phyloP scores from a whole-genome alignment of 805 yeast species.

The Pichia occidentalis region DNA sequence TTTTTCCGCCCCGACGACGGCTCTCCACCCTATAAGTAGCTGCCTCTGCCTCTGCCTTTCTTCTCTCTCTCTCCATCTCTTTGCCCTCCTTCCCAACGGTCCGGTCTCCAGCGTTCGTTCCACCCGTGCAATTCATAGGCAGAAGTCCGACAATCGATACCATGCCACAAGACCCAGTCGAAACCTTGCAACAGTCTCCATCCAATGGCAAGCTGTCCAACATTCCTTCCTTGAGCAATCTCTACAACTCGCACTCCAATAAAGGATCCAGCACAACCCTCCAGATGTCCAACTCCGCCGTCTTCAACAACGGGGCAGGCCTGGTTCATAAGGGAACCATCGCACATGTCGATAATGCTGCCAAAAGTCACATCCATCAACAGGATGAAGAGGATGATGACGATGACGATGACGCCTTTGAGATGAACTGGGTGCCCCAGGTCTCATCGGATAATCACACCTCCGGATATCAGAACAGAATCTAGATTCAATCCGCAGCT shows the following conservation, averaged over 20 bases:
- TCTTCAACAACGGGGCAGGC: constrained; percentile 6
- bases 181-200: background rate
- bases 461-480: constrained; percentile 4
- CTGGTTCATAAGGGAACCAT: constrained; percentile 9
- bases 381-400: background rate
- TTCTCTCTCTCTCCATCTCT: too few species aligned
- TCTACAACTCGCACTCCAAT: constrained; percentile 9
- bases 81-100: too few species aligned
- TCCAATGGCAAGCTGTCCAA: background rate
- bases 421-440: constrained; percentile 11
- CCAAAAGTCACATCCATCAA: background rate
- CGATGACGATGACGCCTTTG: constrained; percentile 8
- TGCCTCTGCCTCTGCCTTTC: too few species aligned
- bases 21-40: too few species aligned
- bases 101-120: too few species aligned
- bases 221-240: constrained; percentile 5
- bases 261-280: constrained; percentile 8
- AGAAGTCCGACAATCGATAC: background rate
- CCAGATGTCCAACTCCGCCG: constrained; percentile 4
- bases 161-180: constrained; percentile 8
- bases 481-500: background rate
- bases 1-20: too few species aligned
- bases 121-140: too few species aligned
- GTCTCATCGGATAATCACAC: constrained; percentile 9
- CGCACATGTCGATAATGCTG: constrained; percentile 1